Percentiles rank a stretch among this genome's conserved stretches.
phyloP scores from a whole-genome alignment of 1,284 basidiomycete species.

The Cutaneotrichosporon dermatis region DNA sequence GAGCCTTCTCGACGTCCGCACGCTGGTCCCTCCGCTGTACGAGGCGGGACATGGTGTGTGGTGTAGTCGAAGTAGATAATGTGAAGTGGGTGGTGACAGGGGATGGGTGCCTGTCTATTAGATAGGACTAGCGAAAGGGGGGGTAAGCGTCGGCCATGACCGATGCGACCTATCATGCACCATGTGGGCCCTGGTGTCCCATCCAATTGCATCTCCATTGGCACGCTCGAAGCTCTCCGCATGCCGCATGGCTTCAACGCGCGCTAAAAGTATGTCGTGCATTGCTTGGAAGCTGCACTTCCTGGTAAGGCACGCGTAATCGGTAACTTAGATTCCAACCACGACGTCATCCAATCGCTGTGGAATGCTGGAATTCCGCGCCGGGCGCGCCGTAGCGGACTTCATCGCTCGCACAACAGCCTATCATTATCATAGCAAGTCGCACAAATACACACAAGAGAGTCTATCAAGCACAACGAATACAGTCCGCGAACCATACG shows the following conservation, averaged over 20 bases:
- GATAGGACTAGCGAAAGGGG: neutral
- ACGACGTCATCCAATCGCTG: too few relatives aligned
- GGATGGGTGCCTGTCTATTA: neutral
- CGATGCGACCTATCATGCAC: neutral
- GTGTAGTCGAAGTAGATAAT: neutral
- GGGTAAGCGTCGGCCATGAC: neutral
- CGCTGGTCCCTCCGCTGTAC: constrained; percentile 1
- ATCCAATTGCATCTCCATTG: too few relatives aligned
- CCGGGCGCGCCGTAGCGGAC: too few relatives aligned
- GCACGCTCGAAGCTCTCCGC: too few relatives aligned
- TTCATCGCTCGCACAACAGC: neutral
- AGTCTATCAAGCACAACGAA: neutral
- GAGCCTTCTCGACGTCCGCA: constrained; percentile 11
- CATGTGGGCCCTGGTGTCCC: too few relatives aligned
- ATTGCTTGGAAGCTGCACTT: too few relatives aligned
- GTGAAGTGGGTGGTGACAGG: neutral
- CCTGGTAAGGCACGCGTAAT: too few relatives aligned
- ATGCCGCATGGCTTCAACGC: too few relatives aligned
- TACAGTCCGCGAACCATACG: constrained; percentile 30
- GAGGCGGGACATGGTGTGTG: neutral
- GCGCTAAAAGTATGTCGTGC: too few relatives aligned
- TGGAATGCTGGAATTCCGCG: too few relatives aligned
- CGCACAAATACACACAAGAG: neutral
- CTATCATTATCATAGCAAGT: neutral
- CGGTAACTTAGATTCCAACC: too few relatives aligned